Conservation (phyloP, 768 basidiomycete genomes). For the Trametes cingulata region DNA sequence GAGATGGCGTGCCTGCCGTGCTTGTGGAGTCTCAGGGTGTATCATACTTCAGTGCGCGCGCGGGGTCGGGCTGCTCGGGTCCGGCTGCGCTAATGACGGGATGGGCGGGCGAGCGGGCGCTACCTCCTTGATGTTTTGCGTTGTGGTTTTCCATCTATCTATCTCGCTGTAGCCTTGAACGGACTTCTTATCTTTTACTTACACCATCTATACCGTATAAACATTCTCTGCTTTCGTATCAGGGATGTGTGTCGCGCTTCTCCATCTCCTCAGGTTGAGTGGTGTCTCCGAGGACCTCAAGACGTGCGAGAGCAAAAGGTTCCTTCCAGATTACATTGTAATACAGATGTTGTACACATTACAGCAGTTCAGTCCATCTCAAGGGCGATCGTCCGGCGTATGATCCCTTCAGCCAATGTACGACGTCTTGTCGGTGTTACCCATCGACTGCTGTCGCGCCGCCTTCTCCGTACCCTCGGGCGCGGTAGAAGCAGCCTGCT, state of each 20-base stretch:
- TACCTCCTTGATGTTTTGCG: background rate
- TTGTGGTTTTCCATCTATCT: slow-evolving; percentile 4
- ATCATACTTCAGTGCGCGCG: background rate
- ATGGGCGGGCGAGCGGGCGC: background rate
- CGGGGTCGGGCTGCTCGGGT: background rate
- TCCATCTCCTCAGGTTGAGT: no score
- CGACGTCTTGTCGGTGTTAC: slow-evolving; percentile 12
- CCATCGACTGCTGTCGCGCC: slow-evolving; percentile 19
- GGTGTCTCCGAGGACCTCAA: no score
- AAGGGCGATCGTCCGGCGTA: background rate
- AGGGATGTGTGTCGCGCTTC: no score
- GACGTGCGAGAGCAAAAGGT: background rate
- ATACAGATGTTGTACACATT: slow-evolving; percentile 4
- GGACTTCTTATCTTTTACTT: slow-evolving; percentile 3
- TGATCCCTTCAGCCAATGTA: slow-evolving; percentile 19
- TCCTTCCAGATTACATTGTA: background rate
- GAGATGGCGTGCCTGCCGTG: background rate
- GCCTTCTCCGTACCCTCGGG: slow-evolving; percentile 29
- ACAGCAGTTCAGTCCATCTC: background rate
- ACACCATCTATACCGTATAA: background rate
- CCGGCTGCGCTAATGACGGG: background rate
- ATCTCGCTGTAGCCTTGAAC: slow-evolving; percentile 16
- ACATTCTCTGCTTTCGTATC: no score
- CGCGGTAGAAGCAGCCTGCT: slow-evolving; percentile 30
- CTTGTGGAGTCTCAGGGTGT: background rate